Evolutionary conservation across 1,284 basidiomycete genomes (phyloP).

Genomic region (Melampsora larici-populina): DNA sequence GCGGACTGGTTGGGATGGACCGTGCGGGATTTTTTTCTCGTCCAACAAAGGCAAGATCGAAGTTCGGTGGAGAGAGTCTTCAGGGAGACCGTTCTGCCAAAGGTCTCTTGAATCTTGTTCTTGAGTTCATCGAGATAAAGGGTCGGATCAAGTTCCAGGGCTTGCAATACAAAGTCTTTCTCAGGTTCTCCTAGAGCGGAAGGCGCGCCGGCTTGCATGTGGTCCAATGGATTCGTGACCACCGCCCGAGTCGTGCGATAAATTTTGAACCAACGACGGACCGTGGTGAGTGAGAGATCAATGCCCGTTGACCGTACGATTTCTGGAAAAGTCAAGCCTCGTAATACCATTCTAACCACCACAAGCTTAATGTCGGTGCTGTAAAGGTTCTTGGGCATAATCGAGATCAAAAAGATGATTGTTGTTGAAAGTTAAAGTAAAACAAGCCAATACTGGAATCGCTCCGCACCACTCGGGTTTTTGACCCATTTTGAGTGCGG

Average conservation of each 20-base stretch:
- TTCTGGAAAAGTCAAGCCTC: no score
- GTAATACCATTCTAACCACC: no score
- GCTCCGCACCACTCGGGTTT: no score
- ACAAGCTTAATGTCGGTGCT: no score
- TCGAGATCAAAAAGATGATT: no score
- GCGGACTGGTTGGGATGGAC: not conserved
- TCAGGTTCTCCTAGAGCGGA: not conserved
- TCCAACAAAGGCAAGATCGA: not conserved
- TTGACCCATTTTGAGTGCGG: no score
- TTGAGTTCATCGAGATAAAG: not conserved
- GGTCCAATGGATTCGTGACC: not conserved
- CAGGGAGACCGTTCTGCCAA: not conserved
- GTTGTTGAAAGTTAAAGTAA: no score
- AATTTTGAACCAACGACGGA: no score
- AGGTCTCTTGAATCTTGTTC: not conserved
- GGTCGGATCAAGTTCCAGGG: not conserved
- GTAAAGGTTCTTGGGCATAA: no score
- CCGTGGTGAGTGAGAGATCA: no score
- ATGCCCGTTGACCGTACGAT: no score
- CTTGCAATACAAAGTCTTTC: not conserved
- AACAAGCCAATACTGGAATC: no score
- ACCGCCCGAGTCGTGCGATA: not conserved
- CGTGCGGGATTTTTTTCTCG: not conserved
- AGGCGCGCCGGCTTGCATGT: not conserved
- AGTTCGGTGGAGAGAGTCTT: not conserved